Percentiles rank a stretch among this genome's conserved stretches.
These are phyloP conservation scores for Neurospora sp. DNA, from an alignment of 2,329 filamentous ascomycete genomes.

Conservation along the genomic window DNA sequence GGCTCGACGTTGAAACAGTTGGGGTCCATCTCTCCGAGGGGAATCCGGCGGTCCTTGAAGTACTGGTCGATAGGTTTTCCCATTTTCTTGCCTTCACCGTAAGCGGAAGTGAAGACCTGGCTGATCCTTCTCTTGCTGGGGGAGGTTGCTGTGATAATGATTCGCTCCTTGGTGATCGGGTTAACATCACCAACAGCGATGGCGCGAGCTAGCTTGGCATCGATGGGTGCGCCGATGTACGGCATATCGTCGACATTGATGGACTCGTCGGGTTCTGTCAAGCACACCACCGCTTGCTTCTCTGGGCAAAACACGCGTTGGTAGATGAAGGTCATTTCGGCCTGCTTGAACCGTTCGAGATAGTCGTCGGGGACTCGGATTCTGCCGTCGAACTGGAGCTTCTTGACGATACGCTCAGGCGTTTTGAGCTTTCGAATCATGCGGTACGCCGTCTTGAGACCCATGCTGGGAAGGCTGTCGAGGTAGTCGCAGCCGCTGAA, in stretches of 20 bases:
- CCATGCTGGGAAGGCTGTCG: constrained; percentile 73
- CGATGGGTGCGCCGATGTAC: constrained; percentile 69
- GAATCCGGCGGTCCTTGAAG: constrained; percentile 42
- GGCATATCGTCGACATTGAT: constrained; percentile 61
- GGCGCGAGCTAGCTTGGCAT: constrained; percentile 56
- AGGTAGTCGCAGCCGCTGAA: constrained; percentile 95
- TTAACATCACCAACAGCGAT: constrained; percentile 78
- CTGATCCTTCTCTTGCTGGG: constrained; percentile 31
- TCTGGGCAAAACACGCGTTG: constrained; percentile 88
- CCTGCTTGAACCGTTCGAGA: constrained; percentile 68
- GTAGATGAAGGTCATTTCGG: constrained; percentile 85
- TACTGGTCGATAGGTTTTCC: constrained; percentile 45
- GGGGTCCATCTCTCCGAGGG: constrained; percentile 52
- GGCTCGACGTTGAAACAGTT: constrained; percentile 49
- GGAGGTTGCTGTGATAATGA: constrained; percentile 34
- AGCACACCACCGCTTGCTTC: constrained; percentile 59
- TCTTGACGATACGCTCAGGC: constrained; percentile 69
- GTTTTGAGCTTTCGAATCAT: constrained; percentile 84
- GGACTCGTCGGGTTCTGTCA: constrained; percentile 56
- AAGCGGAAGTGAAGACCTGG: constrained; percentile 15
- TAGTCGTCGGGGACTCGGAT: constrained; percentile 73
- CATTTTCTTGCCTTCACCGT: constrained; percentile 20
- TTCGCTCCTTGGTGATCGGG: constrained; percentile 69
- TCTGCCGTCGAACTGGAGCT: constrained; percentile 83
- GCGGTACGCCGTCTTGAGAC: constrained; percentile 86